Base-by-base conservation (phyloP, 1,284 basidiomycete species). In the Pterulicium gracile region DNA sequence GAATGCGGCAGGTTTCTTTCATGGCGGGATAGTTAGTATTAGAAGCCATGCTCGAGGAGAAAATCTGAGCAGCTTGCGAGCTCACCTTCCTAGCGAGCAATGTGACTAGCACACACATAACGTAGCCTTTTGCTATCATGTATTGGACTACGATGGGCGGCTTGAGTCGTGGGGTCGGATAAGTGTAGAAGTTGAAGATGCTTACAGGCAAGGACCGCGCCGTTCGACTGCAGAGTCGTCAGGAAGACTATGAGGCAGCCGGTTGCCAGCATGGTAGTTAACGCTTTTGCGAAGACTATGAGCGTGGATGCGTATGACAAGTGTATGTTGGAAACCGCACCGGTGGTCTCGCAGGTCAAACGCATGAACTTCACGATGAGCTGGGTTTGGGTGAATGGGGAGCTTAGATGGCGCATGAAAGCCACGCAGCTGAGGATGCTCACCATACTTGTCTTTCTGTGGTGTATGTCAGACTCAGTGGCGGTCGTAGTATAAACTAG, bases 171-270 rank as follows among this genome's bases (percentile, higher is more conserved):
- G 5, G 7, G 4, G 36, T 7, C 36, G n/a, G 15, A 17, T 10
- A 17, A 39, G 36, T 39, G 15, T 39, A 39, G 7, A 7, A n/a
- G 27, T 10, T 7, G 10, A 32, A 32, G 27, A n/a, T 32, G 10
- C 36, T 39, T 18, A 39, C 36, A 39, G 36, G 36, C 36, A 17
- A 39, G 19, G 36, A 39, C n/a, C n/a, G 36, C 36, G 5, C 7
- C 36, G 19, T 39, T 39, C 15, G 4, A 17, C 7, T 18, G 36
- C n/a, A 10, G 19, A 39, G 36, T 7, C 7, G 19, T 18, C 5
- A 18, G 4, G 36, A 39, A 39, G 5, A 17, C 19, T 7, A 39
- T 39, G 36, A 39, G 36, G 19, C 15, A 39, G 4, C 7, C 15
- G 19, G 19, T 5, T 7, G 36, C 36, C n/a, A 39, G 15, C 7